Base-by-base conservation (phyloP, 805 yeast genomes). In the Kodamaea nitidulidarum region DNA sequence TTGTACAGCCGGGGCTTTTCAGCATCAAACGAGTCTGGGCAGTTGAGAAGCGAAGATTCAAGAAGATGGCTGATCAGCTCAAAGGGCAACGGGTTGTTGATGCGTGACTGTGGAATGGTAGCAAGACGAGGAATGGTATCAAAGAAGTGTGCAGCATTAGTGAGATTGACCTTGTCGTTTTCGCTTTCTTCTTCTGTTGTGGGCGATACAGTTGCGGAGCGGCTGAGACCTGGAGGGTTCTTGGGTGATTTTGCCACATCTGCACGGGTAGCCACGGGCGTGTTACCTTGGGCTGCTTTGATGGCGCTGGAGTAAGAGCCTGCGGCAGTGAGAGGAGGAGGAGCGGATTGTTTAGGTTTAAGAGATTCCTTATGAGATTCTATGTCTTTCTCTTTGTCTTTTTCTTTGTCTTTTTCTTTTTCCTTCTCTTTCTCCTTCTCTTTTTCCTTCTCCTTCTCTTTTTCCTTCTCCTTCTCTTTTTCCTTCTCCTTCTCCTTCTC, bases 1-100 rank as follows among this genome's bases (percentile, higher is more conserved):
- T 75, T 76, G 57, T 88, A 81, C 56, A 76, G 74, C 44, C 82
- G 76, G 12, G 97, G 95, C 50, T 71, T 76, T 52, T 91, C 97
- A 2, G 95, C 82, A 57, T 91, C 95, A 42, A 81, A 75, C 1
- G 98, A 86, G 62, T 93, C 98, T 0, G 98, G 98, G 58, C 97
- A 88, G 52, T 85, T 84, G 49, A 86, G 67, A 43, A 87, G 69
- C 2, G 97, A 88, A 1, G 84, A 75, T 56, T 87, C 95, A 48
- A 91, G 67, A 49, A 76, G 67, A 42, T 72, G 71, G 36, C 75
- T 65, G 16, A 85, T 78, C 2, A 75, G 57, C 20, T 70, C 70
- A 43, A 76, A 66, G 12, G 80, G 69, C 18, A 77, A 68, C 16
- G 86, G 83, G 38, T 73, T 68, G 22, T 57, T 57, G 26, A 78